Evolutionary conservation across 306 rosid genomes (phyloP), one percentile per base, ranked within the genome.

Genomic region (Cyclanthera cordifolia): DNA sequence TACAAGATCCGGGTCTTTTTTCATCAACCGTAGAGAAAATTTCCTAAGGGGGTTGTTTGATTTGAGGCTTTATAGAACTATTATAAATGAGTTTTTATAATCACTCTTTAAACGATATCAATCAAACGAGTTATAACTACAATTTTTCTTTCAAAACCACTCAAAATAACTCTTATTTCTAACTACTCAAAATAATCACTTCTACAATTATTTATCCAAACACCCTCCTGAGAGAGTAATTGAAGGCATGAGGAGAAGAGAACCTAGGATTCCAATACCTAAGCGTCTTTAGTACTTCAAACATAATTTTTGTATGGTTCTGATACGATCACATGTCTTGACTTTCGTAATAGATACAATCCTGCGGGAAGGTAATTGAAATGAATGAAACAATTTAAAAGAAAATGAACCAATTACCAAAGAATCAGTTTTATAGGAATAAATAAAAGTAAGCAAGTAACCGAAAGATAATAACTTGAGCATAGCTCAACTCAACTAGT

Each of bases 1-100:
- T 77, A 85, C 95, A n/a, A 92, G 89, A 64, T 84, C 88, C 0
- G 93, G 83, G 25, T 87, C 97, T 81, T 92, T 92, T 82, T 85
- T 92, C 96, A 85, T 85, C 16, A 96, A 85, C 97, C 97, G 85
- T 2, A 85, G 77, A 28, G 89, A 85, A 39, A 82, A 81, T 67
- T 75, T 76, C 56, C 89, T 82, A 11, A n/a, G n/a, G n/a, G n/a
- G n/a, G n/a, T n/a, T n/a, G n/a, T n/a, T n/a, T n/a, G n/a, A n/a
- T n/a, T n/a, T n/a, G n/a, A n/a, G n/a, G n/a, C n/a, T n/a, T n/a
- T n/a, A n/a, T n/a, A n/a, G n/a, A n/a, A n/a, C n/a, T n/a, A n/a
- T n/a, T n/a, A n/a, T n/a, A n/a, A n/a, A n/a, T n/a, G n/a, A n/a
- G n/a, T n/a, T n/a, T n/a, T n/a, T n/a, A n/a, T n/a, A n/a, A n/a